Conservation (phyloP, 306 rosid species). For the Quercus dentata region DNA sequence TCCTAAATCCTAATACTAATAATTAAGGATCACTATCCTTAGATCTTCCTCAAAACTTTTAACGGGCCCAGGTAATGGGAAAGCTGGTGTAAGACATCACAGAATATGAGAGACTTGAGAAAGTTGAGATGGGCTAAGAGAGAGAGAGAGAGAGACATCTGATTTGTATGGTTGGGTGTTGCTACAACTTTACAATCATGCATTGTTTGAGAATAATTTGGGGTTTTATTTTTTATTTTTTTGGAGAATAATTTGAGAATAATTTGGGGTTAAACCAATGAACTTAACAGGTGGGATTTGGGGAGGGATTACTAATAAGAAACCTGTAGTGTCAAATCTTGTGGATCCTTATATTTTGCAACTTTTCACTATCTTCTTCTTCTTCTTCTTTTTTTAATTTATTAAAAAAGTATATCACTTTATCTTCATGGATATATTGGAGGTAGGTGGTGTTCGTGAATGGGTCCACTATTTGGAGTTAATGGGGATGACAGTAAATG, state of each 20-base stretch:
- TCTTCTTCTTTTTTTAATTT: background rate
- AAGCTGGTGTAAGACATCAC: background rate
- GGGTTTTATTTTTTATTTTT: background rate
- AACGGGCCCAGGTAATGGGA: background rate
- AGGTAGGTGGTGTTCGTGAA: conserved; percentile 39
- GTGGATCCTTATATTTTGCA: conserved; percentile 1
- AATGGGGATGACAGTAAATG: conserved; percentile 59
- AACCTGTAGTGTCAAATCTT: conserved; percentile 20
- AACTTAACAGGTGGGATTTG: background rate
- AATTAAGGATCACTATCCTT: background rate
- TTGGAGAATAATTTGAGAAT: background rate
- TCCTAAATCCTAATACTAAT: too few species aligned
- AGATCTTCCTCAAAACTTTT: background rate
- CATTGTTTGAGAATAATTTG: background rate
- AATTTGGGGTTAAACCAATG: background rate
- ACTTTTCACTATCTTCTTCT: background rate
- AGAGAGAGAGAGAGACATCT: too few species aligned
- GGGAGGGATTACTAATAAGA: background rate
- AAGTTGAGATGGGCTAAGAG: too few species aligned
- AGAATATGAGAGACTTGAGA: too few species aligned
- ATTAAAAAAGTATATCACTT: conserved; percentile 11
- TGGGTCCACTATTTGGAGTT: conserved; percentile 69
- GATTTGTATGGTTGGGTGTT: too few species aligned
- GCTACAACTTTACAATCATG: background rate
- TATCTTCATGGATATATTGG: conserved; percentile 25